phyloP scores from a whole-genome alignment of 768 basidiomycete species.

The Kwoniella bestiolae region DNA sequence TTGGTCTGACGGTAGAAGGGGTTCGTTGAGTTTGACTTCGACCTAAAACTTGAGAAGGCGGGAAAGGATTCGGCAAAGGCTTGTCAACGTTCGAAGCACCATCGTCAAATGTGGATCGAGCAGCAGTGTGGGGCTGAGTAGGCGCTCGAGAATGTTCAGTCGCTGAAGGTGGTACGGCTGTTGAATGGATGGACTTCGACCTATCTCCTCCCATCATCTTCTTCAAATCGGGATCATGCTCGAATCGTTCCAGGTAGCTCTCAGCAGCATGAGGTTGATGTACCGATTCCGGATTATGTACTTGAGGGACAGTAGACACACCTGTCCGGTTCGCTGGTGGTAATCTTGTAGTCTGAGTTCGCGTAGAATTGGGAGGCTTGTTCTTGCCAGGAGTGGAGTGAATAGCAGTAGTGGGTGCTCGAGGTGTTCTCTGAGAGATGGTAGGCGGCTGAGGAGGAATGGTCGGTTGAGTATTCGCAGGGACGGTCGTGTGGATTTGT shows the following conservation, averaged over 20 bases:
- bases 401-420: conserved; percentile 4
- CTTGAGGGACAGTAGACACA: conserved; percentile 11
- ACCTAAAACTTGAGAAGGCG: conserved; percentile 6
- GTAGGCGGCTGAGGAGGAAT: conserved; percentile 10
- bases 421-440: conserved; percentile 11
- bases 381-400: conserved; percentile 5
- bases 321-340: conserved; percentile 11
- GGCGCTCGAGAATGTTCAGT: conserved; percentile 3
- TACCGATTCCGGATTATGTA: conserved; percentile 25
- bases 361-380: conserved; percentile 1
- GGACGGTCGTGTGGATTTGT: conserved; percentile 11
- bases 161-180: conserved; percentile 18
- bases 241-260: conserved; percentile 65
- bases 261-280: conserved; percentile 41
- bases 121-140: conserved; percentile 6
- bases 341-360: conserved; percentile 14
- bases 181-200: conserved; percentile 48
- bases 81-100: conserved; percentile 35
- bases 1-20: conserved; percentile 5
- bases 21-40: conserved; percentile 21
- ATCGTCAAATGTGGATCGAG: conserved; percentile 21
- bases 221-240: conserved; percentile 85
- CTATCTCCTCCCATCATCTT: conserved; percentile 56
- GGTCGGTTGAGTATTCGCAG: conserved; percentile 11
- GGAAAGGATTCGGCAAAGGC: conserved; percentile 47